Evolutionary conservation across 352 stramenopile species (phyloP).

Genomic region (Phytophthora syringae): DNA sequence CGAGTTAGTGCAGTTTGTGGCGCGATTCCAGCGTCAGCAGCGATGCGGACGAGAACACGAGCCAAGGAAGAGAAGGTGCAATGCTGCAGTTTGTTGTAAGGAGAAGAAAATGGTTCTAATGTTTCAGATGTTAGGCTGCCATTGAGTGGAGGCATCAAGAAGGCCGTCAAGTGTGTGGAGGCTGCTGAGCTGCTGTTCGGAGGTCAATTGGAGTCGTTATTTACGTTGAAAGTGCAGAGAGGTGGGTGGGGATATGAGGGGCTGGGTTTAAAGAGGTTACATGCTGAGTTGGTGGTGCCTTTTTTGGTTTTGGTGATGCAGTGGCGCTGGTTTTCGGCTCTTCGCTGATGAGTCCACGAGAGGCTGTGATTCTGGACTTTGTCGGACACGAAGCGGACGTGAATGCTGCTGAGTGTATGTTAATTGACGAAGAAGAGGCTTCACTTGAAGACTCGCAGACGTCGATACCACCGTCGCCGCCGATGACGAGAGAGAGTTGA

Average conservation of each 20-base stretch:
- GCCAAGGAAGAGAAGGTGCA: conserved; percentile 14
- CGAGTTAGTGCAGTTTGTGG: conserved; percentile 44
- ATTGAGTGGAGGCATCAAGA: conserved; percentile 44
- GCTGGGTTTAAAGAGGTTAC: not conserved
- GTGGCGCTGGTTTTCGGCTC: conserved; percentile 67
- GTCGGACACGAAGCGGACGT: not conserved
- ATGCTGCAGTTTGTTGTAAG: not conserved
- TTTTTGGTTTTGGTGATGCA: conserved; percentile 20
- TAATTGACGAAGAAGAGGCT: conserved; percentile 14
- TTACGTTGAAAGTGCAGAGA: conserved; percentile 44
- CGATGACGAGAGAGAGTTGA: conserved; percentile 37
- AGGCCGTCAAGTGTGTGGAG: conserved; percentile 56
- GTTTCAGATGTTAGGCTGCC: conserved; percentile 23
- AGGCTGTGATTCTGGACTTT: conserved; percentile 65
- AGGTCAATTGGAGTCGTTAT: conserved; percentile 38
- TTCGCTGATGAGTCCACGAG: conserved; percentile 58
- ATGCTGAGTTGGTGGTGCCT: conserved; percentile 11
- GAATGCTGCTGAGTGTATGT: not conserved
- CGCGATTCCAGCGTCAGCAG: conserved; percentile 21
- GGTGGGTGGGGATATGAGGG: conserved; percentile 13
- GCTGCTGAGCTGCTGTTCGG: conserved; percentile 40
- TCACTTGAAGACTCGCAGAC: conserved; percentile 20
- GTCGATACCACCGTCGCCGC: not conserved
- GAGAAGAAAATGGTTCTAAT: conserved; percentile 1
- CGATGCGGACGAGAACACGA: conserved; percentile 10